Evolutionary conservation across 176 grass and related monocot species (phyloP).

Genomic region (Aechmea fasciata): DNA sequence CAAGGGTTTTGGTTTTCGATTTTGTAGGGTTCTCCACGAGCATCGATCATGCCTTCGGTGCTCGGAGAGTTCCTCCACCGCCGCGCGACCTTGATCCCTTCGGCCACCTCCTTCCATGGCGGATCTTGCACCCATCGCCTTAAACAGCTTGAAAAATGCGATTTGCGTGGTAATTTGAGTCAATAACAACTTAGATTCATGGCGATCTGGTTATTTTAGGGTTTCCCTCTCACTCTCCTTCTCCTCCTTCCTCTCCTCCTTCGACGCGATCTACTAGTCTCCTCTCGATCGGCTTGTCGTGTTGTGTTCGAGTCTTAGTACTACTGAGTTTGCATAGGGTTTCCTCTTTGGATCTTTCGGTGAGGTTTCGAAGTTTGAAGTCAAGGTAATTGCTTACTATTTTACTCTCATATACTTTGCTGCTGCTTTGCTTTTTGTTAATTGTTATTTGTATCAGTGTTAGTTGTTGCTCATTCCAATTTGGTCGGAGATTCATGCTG

Average conservation of each 20-base stretch:
- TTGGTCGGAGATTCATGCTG: neutral
- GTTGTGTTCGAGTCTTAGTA: neutral
- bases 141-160: constrained; percentile 30
- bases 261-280: neutral
- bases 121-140: constrained; percentile 49
- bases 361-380: neutral
- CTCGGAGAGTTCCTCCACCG: constrained; percentile 28
- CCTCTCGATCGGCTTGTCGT: neutral
- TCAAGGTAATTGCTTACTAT: neutral
- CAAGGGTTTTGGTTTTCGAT: neutral
- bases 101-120: constrained; percentile 14
- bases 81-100: constrained; percentile 16
- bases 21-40: neutral
- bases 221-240: neutral
- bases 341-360: neutral
- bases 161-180: constrained; percentile 23
- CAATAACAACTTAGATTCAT: neutral
- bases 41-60: constrained; percentile 36
- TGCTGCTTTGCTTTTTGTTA: too few species aligned
- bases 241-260: neutral
- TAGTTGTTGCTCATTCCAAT: neutral
- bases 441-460: too few species aligned
- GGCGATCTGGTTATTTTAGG: neutral
- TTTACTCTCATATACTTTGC: neutral
- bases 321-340: neutral